Base-by-base conservation (phyloP, 192 early-diverging fungal genomes). In the Entophlyctis helioformis region DNA sequence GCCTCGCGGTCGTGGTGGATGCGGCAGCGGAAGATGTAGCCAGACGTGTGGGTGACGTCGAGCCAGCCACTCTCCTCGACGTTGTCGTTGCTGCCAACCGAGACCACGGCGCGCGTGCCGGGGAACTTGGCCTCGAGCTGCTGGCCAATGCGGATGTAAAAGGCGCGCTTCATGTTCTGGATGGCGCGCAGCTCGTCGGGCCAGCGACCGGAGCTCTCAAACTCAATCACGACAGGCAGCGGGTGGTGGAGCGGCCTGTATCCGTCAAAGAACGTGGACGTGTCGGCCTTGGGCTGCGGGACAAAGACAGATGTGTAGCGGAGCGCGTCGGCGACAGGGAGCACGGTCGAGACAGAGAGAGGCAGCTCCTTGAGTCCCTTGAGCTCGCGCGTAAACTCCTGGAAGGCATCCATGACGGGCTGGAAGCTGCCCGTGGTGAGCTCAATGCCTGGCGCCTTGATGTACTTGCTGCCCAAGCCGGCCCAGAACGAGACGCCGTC, bases 121-220 rank as follows among this genome's bases (percentile, higher is more conserved):
- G 74, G 64, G 28, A 69, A 56, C 2, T 63, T 51, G 9, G 51
- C 45, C 6, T 47, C 48, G 41, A 82, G 59, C 39, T 57, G 31
- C 37, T 85, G 78, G 22, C 73, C 81, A 34, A 98, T 66, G 35
- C 76, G 74, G 40, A 91, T 58, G 50, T 83, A 77, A 48, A 96
- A 89, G 7, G 94, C 91, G 0, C 71, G 55, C 61, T 98, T 98
- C 68, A 91, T 78, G 33, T 85, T 81, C 69, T 91, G 83, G 42
- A 98, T 72, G 5, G 91, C 88, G 2, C 55, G 60, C 1, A 94
- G 60, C 44, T 95, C 85, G 63, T 86, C 81, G 15, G 94, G 91
- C 90, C 91, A 98, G 53, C 84, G 79, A 25, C 59, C 66, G 9
- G 87, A 87, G 8, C 60, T 43, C 44, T 92, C 85, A 63, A 98